These are phyloP conservation scores for Brassica carinata DNA, from an alignment of 345 rosid genomes.

Conservation along the genomic window DNA sequence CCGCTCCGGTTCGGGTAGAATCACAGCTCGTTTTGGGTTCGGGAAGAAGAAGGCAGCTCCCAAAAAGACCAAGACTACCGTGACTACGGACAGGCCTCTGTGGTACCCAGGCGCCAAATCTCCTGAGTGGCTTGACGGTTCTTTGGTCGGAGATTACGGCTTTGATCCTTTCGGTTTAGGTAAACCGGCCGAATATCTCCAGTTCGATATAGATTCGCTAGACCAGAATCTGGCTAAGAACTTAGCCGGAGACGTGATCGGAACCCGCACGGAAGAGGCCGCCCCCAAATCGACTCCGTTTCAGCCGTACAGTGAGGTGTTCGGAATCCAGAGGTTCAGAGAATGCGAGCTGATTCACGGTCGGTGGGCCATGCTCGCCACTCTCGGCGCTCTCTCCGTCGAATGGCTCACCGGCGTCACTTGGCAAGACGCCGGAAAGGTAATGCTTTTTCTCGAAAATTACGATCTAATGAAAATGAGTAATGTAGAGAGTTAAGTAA, in stretches of 20 bases:
- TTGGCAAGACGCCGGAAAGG: conserved; percentile 83
- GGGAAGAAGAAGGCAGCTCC: conserved; percentile 43
- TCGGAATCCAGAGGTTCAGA: conserved; percentile 82
- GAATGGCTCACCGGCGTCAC: conserved; percentile 71
- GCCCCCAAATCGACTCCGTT: conserved; percentile 78
- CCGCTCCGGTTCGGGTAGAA: conserved; percentile 35
- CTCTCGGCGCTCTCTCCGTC: conserved; percentile 72
- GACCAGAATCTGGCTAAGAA: conserved; percentile 95
- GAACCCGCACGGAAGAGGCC: conserved; percentile 49
- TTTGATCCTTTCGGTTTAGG: conserved; percentile 87
- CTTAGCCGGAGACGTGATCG: conserved; percentile 64
- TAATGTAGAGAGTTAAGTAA: not conserved
- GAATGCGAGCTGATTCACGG: conserved; percentile 92
- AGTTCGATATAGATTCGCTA: conserved; percentile 71
- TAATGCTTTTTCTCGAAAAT: conserved; percentile 10
- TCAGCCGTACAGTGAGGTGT: conserved; percentile 81
- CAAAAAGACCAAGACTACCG: conserved; percentile 25
- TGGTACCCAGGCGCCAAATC: conserved; percentile 78
- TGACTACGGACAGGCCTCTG: conserved; percentile 50
- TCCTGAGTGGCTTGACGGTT: conserved; percentile 78
- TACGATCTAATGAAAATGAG: not conserved
- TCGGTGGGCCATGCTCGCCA: conserved; percentile 89
- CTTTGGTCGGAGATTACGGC: conserved; percentile 79
- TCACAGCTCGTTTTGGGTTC: conserved; percentile 65
- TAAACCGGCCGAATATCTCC: conserved; percentile 90